Evolutionary conservation across 106 monocot species (phyloP), one percentile per base, ranked within the genome.

Genomic region (Dendrobium officinale): DNA sequence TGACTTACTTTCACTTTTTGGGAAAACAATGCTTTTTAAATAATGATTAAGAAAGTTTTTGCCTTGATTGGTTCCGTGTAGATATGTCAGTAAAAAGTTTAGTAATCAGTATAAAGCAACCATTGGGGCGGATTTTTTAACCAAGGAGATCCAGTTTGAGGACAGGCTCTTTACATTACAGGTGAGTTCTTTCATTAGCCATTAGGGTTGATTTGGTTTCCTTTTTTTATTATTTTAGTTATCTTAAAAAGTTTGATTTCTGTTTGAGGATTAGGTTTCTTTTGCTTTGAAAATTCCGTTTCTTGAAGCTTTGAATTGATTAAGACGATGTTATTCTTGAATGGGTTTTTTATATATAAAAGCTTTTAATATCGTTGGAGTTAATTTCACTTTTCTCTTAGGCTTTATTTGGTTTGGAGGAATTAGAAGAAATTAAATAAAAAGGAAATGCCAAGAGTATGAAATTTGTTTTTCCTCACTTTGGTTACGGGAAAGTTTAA

Each of bases 71-170:
- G n/a, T 31, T 77, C 7, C 16, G 40, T 55, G n/a, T 77, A 88
- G 88, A 58, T 88, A 88, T 54, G 85, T 85, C 49, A 88, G 85
- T 74, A 54, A 76, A 9, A 88, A 88, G 73, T 90, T 90, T 37
- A 88, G 89, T 43, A 93, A 93, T 84, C 93, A 93, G 85, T 93
- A 93, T 67, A 93, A 93, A 73, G 90, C 93, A 2, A 93, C 93
- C 1, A 93, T 88, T 40, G 93, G 93, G 42, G 88, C 93, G 40
- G 93, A 93, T 85, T 93, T 93, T 81, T 84, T 93, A 79, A 93
- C 93, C 6, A 93, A 93, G 67, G 90, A 93, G 77, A 83, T 93
- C 40, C 93, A 93, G 83, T 86, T 88, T 80, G 93, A 93, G 68
- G 93, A 93, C 73, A 82, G 90, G 37, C 79, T 88, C 19, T 88